Percentiles rank a stretch among this genome's conserved stretches.
Evolutionary conservation across 371 early-diverging fungal genomes (phyloP).

Genomic region (Thermomucor indicae-seudaticae): DNA sequence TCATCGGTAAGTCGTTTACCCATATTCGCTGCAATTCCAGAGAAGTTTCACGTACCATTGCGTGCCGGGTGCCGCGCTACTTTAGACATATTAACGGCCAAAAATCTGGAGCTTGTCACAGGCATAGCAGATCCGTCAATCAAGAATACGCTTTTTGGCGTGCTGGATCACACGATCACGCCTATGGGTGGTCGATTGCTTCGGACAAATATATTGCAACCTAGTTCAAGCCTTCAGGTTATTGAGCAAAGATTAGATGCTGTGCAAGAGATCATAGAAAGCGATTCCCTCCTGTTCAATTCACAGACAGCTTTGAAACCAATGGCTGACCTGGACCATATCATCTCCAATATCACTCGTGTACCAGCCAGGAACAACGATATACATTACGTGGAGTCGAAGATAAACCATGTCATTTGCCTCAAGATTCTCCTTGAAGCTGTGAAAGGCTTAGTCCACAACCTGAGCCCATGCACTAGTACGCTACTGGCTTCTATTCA

Average conservation of each 20-base stretch:
- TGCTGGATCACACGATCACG: constrained; percentile 60
- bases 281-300: constrained; percentile 38
- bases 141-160: constrained; percentile 47
- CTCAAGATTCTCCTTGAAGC: constrained; percentile 61
- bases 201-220: constrained; percentile 72
- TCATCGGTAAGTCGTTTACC: constrained; percentile 44
- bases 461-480: constrained; percentile 25
- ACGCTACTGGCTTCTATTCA: constrained; percentile 41
- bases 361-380: constrained; percentile 24
- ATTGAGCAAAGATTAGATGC: constrained; percentile 48
- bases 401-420: constrained; percentile 67
- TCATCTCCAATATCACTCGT: constrained; percentile 18
- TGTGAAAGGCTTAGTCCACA: constrained; percentile 30
- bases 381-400: constrained; percentile 54
- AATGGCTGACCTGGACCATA: constrained; percentile 25
- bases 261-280: constrained; percentile 38
- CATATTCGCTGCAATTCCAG: neutral
- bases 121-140: constrained; percentile 22
- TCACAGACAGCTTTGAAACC: constrained; percentile 20
- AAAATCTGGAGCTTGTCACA: constrained; percentile 65
- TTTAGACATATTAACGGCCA: constrained; percentile 48
- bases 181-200: constrained; percentile 75
- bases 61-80: too few species aligned
- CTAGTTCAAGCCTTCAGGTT: constrained; percentile 33
- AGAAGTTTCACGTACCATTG: neutral